Conservation (phyloP, 108 stramenopile genomes). For the Epipyxis sp. region DNA sequence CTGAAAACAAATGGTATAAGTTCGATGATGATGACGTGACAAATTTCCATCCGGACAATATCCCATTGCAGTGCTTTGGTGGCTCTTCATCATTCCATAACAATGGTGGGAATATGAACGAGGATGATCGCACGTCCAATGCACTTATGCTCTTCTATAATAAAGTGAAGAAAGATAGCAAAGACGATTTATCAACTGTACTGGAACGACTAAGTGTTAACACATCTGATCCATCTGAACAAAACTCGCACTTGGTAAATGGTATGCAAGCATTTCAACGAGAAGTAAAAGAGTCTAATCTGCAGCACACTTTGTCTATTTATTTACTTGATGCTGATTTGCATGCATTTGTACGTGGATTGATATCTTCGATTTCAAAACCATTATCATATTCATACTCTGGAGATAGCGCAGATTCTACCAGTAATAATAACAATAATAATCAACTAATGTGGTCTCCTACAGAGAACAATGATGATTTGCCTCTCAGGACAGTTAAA, state of each 20-base stretch:
- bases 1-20: conserved; percentile 72
- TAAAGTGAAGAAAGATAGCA: conserved; percentile 44
- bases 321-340: conserved; percentile 85
- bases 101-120: conserved; percentile 24
- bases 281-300: conserved; percentile 75
- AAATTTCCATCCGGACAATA: conserved; percentile 76
- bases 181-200: background rate
- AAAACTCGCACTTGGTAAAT: conserved; percentile 58
- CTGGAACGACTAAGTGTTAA: background rate
- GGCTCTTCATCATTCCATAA: conserved; percentile 72
- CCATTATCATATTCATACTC: background rate
- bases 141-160: conserved; percentile 96
- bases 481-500: conserved; percentile 24
- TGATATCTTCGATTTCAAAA: conserved; percentile 52
- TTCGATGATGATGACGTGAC: conserved; percentile 98
- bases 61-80: conserved; percentile 89
- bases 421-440: background rate
- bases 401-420: too few relatives aligned
- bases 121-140: conserved; percentile 89
- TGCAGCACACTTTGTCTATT: conserved; percentile 73
- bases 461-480: background rate
- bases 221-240: conserved; percentile 47
- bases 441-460: too few relatives aligned
- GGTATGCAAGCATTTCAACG: conserved; percentile 76
- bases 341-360: conserved; percentile 71